phyloP scores from a whole-genome alignment of 2,329 filamentous ascomycete genomes.

The Penicillium sp. region DNA sequence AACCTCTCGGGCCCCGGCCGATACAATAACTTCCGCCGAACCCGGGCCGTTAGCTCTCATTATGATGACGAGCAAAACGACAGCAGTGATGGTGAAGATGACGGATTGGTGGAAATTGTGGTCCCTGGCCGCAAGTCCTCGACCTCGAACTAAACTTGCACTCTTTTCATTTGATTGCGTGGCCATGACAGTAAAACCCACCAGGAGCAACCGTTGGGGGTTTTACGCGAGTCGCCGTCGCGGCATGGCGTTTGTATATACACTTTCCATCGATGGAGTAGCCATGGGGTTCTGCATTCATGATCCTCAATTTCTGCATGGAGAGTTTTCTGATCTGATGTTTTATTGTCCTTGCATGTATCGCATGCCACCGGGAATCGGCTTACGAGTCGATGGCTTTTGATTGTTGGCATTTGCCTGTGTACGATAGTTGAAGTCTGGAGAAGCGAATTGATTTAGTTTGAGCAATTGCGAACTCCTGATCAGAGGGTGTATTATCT shows the following conservation, averaged over 20 bases:
- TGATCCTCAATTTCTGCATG: slow-evolving; percentile 11
- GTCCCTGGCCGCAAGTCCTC: slow-evolving; percentile 42
- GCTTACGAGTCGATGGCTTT: slow-evolving; percentile 9
- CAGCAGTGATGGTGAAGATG: slow-evolving; percentile 44
- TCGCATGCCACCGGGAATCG: slow-evolving; percentile 12
- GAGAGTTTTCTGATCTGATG: slow-evolving; percentile 6
- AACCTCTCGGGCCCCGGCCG: slow-evolving; percentile 55
- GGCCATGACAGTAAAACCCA: not conserved
- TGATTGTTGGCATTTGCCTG: slow-evolving; percentile 14
- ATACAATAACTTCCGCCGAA: slow-evolving; percentile 44
- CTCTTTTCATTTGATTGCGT: slow-evolving; percentile 3
- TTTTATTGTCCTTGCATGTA: slow-evolving; percentile 15
- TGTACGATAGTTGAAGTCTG: slow-evolving; percentile 26
- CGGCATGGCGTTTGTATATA: slow-evolving; percentile 24
- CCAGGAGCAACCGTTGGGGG: not conserved
- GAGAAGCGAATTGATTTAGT: slow-evolving; percentile 19
- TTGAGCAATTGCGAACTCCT: not conserved
- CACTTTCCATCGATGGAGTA: slow-evolving; percentile 19
- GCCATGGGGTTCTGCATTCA: slow-evolving; percentile 16
- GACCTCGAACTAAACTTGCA: slow-evolving; percentile 15
- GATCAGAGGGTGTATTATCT: not conserved
- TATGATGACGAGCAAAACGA: slow-evolving; percentile 45
- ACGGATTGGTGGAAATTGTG: slow-evolving; percentile 47
- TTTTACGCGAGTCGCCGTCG: not conserved
- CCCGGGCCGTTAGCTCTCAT: slow-evolving; percentile 31